Evolutionary conservation across 2,329 filamentous ascomycete species (phyloP), one percentile per base, ranked within the genome.

Genomic region (Pyrenophora graminea): DNA sequence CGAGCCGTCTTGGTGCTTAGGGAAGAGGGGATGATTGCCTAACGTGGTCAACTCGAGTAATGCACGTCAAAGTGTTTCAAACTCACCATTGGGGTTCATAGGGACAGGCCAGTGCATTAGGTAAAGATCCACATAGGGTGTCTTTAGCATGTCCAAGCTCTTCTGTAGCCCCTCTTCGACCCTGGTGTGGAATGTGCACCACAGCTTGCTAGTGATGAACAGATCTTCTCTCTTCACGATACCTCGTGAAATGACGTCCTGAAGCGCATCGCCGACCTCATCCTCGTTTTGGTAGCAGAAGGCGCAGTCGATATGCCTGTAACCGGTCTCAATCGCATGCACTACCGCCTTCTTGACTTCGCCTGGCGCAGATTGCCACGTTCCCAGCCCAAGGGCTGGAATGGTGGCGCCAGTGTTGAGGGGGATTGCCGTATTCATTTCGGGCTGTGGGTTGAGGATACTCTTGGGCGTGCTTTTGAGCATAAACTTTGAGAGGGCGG

Each of bases 131-230:
- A 95, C 82, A 70, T 95, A 93, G 59, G 91, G 87, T 40, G 94
- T 77, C 1, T 89, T 88, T 31, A 95, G 77, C 53, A 82, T 81
- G 75, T 86, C 83, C 70, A 94, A 78, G 65, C 86, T 89, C 80
- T 87, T 85, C 59, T 90, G 84, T 31, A 94, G 80, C 31, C 82
- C 85, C 64, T 87, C 77, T 74, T 88, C 85, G 5, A 85, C 85
- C 6, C 86, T 80, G 25, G 83, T 84, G 73, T 88, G 86, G 77
- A 89, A 92, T 43, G 88, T 90, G 67, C 85, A 87, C 89, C 90
- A 95, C 32, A 92, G 82, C 81, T 96, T 95, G 66, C 86, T 90
- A 47, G 90, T 89, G 52, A 95, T 84, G 76, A 94, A 95, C 55
- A 95, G 76, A 51, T 95, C 89, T 70, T 88, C 83, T 55, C 90